Percentiles rank a stretch among this genome's conserved stretches.
These are phyloP conservation scores for Cyberlindnera saturnus DNA, from an alignment of 805 yeast genomes.

Conservation along the genomic window DNA sequence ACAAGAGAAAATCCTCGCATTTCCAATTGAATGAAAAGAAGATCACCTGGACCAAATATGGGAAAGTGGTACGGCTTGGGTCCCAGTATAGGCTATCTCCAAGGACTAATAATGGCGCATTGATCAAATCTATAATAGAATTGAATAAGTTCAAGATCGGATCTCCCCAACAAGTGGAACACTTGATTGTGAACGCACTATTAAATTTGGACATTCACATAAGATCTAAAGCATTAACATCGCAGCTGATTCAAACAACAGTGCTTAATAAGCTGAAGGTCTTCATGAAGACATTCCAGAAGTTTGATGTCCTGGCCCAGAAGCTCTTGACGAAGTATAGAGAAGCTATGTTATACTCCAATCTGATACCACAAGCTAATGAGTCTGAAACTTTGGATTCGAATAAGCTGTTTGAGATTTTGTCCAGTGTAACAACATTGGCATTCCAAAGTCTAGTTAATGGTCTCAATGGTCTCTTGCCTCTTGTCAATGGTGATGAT, in stretches of 20 bases:
- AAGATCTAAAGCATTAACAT: slow-evolving; percentile 2
- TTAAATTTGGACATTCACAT: not conserved
- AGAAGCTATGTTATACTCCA: slow-evolving; percentile 24
- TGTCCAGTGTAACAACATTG: slow-evolving; percentile 29
- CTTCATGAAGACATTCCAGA: slow-evolving; percentile 18
- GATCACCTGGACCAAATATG: not conserved
- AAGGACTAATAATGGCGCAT: not conserved
- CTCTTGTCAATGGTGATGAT: slow-evolving; percentile 26
- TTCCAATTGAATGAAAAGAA: not conserved
- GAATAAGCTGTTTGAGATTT: slow-evolving; percentile 9
- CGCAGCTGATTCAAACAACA: slow-evolving; percentile 9
- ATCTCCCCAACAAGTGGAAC: not conserved
- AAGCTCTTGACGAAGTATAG: slow-evolving; percentile 25
- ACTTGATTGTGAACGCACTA: not conserved
- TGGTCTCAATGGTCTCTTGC: slow-evolving; percentile 23
- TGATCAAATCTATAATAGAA: not conserved
- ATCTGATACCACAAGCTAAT: slow-evolving; percentile 7
- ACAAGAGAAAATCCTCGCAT: slow-evolving; percentile 12
- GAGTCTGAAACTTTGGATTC: slow-evolving; percentile 1
- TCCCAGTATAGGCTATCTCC: not conserved
- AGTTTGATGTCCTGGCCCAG: slow-evolving; percentile 22
- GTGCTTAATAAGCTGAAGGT: slow-evolving; percentile 12
- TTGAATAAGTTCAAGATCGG: not conserved
- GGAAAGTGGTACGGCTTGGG: slow-evolving; percentile 1
- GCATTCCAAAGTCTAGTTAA: slow-evolving; percentile 25